Percentiles rank a stretch among this genome's conserved stretches.
These are phyloP conservation scores for Typha latifolia DNA, from an alignment of 176 grass and related monocot species.

Conservation along the genomic window DNA sequence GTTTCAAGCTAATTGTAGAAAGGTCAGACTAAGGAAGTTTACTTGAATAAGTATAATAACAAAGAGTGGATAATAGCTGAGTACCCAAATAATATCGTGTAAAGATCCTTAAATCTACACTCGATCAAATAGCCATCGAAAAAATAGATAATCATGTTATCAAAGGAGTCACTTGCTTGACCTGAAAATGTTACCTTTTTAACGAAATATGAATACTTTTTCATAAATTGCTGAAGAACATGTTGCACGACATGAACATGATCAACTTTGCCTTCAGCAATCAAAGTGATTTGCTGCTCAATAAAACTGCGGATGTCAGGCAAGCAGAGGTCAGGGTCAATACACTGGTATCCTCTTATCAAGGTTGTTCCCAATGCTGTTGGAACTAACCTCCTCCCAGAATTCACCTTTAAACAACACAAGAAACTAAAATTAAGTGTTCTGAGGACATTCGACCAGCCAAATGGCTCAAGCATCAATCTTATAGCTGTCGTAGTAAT, in stretches of 20 bases:
- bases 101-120: too few relatives aligned
- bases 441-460: neutral
- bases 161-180: too few relatives aligned
- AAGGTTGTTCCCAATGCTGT: constrained; percentile 83
- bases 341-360: constrained; percentile 96
- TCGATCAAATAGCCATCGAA: too few relatives aligned
- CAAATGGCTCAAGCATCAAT: neutral
- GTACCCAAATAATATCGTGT: too few relatives aligned
- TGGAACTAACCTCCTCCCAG: constrained; percentile 80
- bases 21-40: too few relatives aligned
- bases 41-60: too few relatives aligned
- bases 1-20: too few relatives aligned
- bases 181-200: constrained; percentile 46
- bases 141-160: too few relatives aligned
- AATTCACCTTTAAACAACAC: constrained; percentile 62
- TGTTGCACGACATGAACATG: constrained; percentile 68
- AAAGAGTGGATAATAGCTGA: too few relatives aligned
- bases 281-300: constrained; percentile 92
- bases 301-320: constrained; percentile 97
- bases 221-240: constrained; percentile 70
- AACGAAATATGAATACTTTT: constrained; percentile 85
- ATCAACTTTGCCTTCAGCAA: constrained; percentile 82
- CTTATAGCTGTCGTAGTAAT: neutral
- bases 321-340: constrained; percentile 88
- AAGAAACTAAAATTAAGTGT: constrained; percentile 15